Percentiles rank a stretch among this genome's conserved stretches.
Conservation (phyloP, 1,284 basidiomycete genomes). For the Trichosporon sp. region DNA sequence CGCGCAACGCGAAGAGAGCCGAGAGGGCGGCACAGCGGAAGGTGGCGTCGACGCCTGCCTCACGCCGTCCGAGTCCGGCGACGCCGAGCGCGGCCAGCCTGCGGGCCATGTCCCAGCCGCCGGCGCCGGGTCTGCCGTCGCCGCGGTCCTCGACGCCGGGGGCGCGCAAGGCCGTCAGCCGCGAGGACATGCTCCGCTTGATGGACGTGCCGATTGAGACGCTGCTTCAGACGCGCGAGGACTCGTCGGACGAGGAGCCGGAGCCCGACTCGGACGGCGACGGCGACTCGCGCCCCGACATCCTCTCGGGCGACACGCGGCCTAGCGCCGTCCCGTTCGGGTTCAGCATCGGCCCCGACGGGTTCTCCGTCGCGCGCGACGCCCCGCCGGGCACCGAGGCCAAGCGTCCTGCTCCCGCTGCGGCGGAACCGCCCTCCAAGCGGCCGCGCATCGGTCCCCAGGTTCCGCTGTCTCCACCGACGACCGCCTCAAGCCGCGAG, state of each 20-base stretch:
- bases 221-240: conserved; percentile 22
- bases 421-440: background rate
- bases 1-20: background rate
- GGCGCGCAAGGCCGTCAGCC: background rate
- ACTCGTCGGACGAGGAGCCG: conserved; percentile 30
- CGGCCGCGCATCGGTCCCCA: background rate
- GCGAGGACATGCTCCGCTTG: conserved; percentile 13
- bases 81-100: background rate
- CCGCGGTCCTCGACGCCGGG: background rate
- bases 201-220: conserved; percentile 22
- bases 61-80: background rate
- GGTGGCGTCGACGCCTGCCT: background rate
- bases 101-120: background rate
- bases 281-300: background rate
- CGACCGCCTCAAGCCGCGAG: background rate
- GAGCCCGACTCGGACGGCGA: conserved; percentile 18
- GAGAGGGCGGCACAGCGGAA: background rate
- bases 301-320: background rate
- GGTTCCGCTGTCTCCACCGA: conserved; percentile 7
- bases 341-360: conserved; percentile 32
- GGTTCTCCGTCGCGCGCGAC: conserved; percentile 17
- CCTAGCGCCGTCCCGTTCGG: conserved; percentile 21
- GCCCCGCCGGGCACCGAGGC: background rate
- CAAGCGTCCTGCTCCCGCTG: background rate
- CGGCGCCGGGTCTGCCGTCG: background rate